Evolutionary conservation across 2,329 filamentous ascomycete species (phyloP).

Genomic region (Trichocomaceae sp.): DNA sequence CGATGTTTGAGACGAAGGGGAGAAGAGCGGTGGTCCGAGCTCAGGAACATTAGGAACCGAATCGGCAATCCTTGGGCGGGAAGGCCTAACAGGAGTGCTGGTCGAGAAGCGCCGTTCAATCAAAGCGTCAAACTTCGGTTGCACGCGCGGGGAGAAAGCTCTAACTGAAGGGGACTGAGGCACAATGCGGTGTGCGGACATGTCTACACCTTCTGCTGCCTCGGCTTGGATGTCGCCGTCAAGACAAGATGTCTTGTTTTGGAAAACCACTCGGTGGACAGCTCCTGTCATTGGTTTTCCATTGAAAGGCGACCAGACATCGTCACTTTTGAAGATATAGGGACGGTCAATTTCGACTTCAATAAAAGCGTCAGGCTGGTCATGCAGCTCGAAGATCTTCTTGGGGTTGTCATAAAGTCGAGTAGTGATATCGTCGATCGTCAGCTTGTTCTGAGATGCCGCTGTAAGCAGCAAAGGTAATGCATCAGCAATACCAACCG

Average conservation of each 20-base stretch:
- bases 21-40: slow-evolving; percentile 35
- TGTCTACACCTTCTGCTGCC: slow-evolving; percentile 60
- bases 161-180: slow-evolving; percentile 54
- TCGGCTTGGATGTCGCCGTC: slow-evolving; percentile 59
- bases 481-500: slow-evolving; percentile 64
- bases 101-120: slow-evolving; percentile 33
- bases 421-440: slow-evolving; percentile 63
- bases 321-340: slow-evolving; percentile 50
- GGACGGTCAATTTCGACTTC: slow-evolving; percentile 71
- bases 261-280: slow-evolving; percentile 69
- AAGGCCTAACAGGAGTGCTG: slow-evolving; percentile 32
- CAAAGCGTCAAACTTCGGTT: slow-evolving; percentile 30
- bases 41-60: slow-evolving; percentile 23
- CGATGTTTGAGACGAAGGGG: slow-evolving; percentile 48
- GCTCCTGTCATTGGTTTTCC: slow-evolving; percentile 63
- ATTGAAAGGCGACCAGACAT: slow-evolving; percentile 64
- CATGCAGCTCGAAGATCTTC: slow-evolving; percentile 74
- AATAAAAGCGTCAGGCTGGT: slow-evolving; percentile 65
- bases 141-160: slow-evolving; percentile 37
- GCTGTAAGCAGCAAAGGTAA: slow-evolving; percentile 70
- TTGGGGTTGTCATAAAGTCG: slow-evolving; percentile 73
- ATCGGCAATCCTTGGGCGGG: slow-evolving; percentile 23
- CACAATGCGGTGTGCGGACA: slow-evolving; percentile 58
- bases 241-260: slow-evolving; percentile 66
- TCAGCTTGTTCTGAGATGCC: slow-evolving; percentile 65